Conservation (phyloP, 208 protist genomes). For the Leishmania turanica region DNA sequence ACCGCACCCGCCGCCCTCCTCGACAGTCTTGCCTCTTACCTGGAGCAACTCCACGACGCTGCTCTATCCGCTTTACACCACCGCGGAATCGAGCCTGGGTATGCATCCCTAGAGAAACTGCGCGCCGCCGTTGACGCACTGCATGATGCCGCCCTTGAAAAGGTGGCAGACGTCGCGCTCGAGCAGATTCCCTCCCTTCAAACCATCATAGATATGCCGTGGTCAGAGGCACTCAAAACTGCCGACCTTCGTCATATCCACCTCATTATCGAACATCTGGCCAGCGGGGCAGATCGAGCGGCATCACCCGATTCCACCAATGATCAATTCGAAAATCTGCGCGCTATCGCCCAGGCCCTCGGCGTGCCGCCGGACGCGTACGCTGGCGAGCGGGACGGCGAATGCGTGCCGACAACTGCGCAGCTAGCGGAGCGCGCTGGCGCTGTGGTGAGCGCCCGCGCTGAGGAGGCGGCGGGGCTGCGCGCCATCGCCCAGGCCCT, state of each 20-base stretch:
- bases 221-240: background rate
- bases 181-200: background rate
- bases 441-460: background rate
- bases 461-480: background rate
- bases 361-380: conserved; percentile 5
- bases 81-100: background rate
- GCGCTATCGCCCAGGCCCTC: background rate
- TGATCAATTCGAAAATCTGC: background rate
- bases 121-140: background rate
- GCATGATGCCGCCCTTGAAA: background rate
- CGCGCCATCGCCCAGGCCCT: background rate
- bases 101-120: background rate
- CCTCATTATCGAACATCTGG: background rate
- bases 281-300: background rate
- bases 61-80: background rate
- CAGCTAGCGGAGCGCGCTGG: background rate
- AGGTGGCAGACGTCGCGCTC: background rate
- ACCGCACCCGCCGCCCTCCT: background rate
- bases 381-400: background rate
- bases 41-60: background rate
- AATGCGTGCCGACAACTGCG: background rate
- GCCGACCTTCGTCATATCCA: background rate
- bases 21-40: background rate
- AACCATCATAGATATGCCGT: background rate
- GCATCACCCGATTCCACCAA: background rate